A percentile compares a stretch with the other conserved stretches of the same genome.
phyloP scores from a whole-genome alignment of 352 stramenopile genomes.

The Phytophthora meadii region DNA sequence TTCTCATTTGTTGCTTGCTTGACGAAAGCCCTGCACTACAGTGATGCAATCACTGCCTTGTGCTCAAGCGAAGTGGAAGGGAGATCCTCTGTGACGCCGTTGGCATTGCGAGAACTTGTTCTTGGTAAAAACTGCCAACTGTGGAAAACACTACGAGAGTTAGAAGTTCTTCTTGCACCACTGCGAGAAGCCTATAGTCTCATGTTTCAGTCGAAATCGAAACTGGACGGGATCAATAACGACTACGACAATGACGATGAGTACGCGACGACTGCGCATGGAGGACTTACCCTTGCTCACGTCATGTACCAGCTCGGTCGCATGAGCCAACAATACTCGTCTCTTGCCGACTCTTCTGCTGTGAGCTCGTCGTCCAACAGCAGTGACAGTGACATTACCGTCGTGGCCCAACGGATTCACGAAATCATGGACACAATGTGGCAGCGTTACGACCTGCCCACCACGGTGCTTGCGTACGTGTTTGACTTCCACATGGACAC shows the following conservation, averaged over 20 bases:
- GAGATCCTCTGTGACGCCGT: conserved; percentile 27
- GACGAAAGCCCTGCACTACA: conserved; percentile 53
- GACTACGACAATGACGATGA: conserved; percentile 42
- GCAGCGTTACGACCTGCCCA: conserved; percentile 75
- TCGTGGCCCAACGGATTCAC: conserved; percentile 55
- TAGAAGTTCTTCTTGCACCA: conserved; percentile 58
- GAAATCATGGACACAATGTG: conserved; percentile 67
- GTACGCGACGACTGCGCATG: conserved; percentile 35
- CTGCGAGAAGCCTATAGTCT: conserved; percentile 70
- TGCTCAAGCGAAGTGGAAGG: conserved; percentile 44
- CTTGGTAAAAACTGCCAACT: conserved; percentile 51
- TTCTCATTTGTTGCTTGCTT: conserved; percentile 73
- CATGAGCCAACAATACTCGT: conserved; percentile 75
- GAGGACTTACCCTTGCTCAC: conserved; percentile 69
- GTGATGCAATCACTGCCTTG: conserved; percentile 58
- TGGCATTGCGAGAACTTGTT: conserved; percentile 64
- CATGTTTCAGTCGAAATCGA: conserved; percentile 47
- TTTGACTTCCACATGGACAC: conserved; percentile 84
- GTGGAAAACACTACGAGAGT: conserved; percentile 52
- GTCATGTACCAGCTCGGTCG: conserved; percentile 83
- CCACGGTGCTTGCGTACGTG: conserved; percentile 78
- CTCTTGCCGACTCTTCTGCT: conserved; percentile 31
- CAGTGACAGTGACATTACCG: conserved; percentile 16
- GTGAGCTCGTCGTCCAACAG: conserved; percentile 18
- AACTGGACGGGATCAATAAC: conserved; percentile 15